Evolutionary conservation across 2,329 filamentous ascomycete genomes (phyloP).

Genomic region (Fusarium sp.): DNA sequence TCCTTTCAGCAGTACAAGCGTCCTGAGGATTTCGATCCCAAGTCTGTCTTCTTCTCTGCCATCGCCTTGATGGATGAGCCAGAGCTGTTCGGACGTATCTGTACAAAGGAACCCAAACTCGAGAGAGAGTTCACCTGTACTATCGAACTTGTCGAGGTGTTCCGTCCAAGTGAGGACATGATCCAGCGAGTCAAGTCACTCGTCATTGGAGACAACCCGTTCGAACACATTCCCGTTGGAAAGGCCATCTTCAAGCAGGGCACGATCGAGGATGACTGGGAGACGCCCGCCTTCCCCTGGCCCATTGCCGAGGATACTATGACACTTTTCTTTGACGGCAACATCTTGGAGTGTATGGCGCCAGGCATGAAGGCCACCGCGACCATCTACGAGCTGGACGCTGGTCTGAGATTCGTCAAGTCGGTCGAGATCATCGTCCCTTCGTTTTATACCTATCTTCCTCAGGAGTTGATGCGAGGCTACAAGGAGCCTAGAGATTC

Average conservation of each 20-base stretch:
- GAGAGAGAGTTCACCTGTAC: conserved; percentile 61
- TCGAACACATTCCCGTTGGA: conserved; percentile 56
- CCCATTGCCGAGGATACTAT: conserved; percentile 31
- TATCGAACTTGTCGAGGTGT: conserved; percentile 69
- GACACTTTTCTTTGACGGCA: conserved; percentile 75
- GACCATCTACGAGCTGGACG: conserved; percentile 66
- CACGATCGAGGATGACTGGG: conserved; percentile 61
- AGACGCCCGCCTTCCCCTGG: conserved; percentile 43
- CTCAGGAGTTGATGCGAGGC: conserved; percentile 74
- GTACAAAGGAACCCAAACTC: conserved; percentile 45
- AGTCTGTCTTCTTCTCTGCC: conserved; percentile 55
- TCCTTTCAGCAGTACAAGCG: conserved; percentile 39
- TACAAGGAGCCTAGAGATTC: conserved; percentile 68
- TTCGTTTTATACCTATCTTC: conserved; percentile 72
- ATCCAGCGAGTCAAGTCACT: conserved; percentile 58
- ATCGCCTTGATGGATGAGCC: conserved; percentile 53
- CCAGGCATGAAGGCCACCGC: conserved; percentile 72
- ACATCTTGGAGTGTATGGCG: conserved; percentile 62
- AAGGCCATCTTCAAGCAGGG: conserved; percentile 55
- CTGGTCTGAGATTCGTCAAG: conserved; percentile 74
- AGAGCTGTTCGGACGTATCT: conserved; percentile 45
- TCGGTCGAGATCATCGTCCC: conserved; percentile 64
- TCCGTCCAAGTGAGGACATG: conserved; percentile 54
- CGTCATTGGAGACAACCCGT: conserved; percentile 46
- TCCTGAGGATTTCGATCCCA: conserved; percentile 55